Evolutionary conservation across 345 rosid species (phyloP), one percentile per base, ranked within the genome.

Genomic region (Pistacia integerrima): DNA sequence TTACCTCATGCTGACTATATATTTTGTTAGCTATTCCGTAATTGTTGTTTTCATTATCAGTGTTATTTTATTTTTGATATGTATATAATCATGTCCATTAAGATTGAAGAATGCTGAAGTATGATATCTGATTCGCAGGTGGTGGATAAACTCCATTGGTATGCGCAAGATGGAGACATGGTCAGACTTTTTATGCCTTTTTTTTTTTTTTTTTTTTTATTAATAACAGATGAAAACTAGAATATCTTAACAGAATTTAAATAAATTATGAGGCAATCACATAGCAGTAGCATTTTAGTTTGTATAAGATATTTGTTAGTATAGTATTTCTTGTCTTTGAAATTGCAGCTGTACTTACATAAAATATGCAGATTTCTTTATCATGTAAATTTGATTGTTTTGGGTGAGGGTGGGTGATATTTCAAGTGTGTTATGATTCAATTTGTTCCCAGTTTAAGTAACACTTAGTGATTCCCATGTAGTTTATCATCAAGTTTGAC

Each of bases 61-160:
- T 70, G 20, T n/a, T 54, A 36, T 55, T 33, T 49, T 54, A 60
- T 63, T 20, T 72, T 14, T 16, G 22, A 59, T 60, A 46, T 54
- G 48, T 11, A 10, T 70, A 55, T 11, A 33, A n/a, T 59, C 59
- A 30, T 12, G 36, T 62, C 67, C 35, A 46, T 54, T 54, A 3
- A 41, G 76, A 18, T 2, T 69, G 58, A 38, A 35, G 54, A 58
- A 36, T 75, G 2, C 60, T 76, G 73, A 74, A 41, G 38, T 65
- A 20, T 54, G n/a, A 38, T 68, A 68, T 77, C 63, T 60, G 25
- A 48, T 83, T 49, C 81, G 89, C 97, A 96, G 99, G 86, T 96
- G 79, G 97, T 85, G 73, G 94, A 91, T 74, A 86, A 79, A 73
- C 93, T 96, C 44, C 99, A 91, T 77, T 93, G 88, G 90, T 95